These are phyloP conservation scores for Coniochaeta sp. DNA, from an alignment of 2,329 filamentous ascomycete species.

Conservation along the genomic window DNA sequence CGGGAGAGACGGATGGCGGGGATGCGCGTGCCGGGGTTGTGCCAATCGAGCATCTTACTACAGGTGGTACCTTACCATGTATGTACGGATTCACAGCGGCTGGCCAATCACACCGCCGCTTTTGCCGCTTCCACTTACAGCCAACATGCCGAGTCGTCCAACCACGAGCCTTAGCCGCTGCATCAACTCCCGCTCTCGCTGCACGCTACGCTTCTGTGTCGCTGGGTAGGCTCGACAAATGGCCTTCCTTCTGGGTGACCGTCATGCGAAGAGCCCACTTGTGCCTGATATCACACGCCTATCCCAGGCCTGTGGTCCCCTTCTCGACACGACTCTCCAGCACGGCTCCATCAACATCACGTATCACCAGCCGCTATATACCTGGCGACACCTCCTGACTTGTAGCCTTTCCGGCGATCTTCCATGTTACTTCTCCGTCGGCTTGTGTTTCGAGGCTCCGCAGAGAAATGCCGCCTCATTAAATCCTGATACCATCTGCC, in stretches of 20 bases:
- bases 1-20: constrained; percentile 13
- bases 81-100: not conserved
- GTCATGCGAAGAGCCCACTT: not conserved
- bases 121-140: constrained; percentile 26
- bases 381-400: constrained; percentile 23
- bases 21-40: constrained; percentile 6
- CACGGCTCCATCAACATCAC: constrained; percentile 10
- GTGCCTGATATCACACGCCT: constrained; percentile 1
- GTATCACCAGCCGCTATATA: constrained; percentile 52
- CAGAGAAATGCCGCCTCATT: constrained; percentile 25
- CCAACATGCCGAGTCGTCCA: constrained; percentile 26
- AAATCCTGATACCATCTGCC: constrained; percentile 17
- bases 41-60: not conserved
- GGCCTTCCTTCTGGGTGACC: not conserved
- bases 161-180: constrained; percentile 24
- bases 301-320: not conserved
- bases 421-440: constrained; percentile 39
- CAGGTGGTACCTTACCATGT: too few species aligned
- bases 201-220: not conserved
- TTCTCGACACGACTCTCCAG: constrained; percentile 8
- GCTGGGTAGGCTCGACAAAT: not conserved
- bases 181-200: constrained; percentile 15
- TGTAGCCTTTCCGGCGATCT: constrained; percentile 28
- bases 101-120: constrained; percentile 13
- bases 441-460: constrained; percentile 42